Evolutionary conservation across 208 protist genomes (phyloP).

Genomic region (Leishmania lainsoni): DNA sequence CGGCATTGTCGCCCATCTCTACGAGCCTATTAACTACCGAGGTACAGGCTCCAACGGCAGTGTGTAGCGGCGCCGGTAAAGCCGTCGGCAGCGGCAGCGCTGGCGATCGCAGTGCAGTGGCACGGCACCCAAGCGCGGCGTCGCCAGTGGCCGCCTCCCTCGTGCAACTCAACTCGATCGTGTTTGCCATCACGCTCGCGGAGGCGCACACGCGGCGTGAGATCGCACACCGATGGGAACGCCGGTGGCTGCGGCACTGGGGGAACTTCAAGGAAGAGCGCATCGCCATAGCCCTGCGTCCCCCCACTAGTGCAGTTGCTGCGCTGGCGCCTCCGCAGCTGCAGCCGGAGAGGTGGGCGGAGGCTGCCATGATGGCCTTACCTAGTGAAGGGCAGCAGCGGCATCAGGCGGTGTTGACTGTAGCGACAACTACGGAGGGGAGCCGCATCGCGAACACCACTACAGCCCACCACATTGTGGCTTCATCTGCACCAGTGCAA

Average conservation of each 20-base stretch:
- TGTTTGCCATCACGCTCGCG: conserved; percentile 59
- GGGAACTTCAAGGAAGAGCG: conserved; percentile 43
- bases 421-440: background rate
- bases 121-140: background rate
- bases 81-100: conserved; percentile 5
- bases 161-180: conserved; percentile 30
- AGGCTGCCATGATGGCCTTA: background rate
- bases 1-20: background rate
- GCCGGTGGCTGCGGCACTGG: conserved; percentile 33
- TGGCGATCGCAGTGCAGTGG: conserved; percentile 7
- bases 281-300: conserved; percentile 26
- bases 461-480: background rate
- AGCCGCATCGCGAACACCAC: too few species aligned
- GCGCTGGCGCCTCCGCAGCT: background rate
- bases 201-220: conserved; percentile 61
- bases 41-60: background rate
- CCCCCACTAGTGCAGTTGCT: background rate
- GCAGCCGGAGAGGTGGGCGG: conserved; percentile 6
- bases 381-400: background rate
- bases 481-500: background rate
- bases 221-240: conserved; percentile 57
- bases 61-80: background rate
- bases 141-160: too few species aligned
- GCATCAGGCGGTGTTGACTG: background rate
- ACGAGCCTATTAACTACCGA: too few species aligned